Base-by-base conservation (phyloP, 129 eudicot species). In the Flaveria bidentis region DNA sequence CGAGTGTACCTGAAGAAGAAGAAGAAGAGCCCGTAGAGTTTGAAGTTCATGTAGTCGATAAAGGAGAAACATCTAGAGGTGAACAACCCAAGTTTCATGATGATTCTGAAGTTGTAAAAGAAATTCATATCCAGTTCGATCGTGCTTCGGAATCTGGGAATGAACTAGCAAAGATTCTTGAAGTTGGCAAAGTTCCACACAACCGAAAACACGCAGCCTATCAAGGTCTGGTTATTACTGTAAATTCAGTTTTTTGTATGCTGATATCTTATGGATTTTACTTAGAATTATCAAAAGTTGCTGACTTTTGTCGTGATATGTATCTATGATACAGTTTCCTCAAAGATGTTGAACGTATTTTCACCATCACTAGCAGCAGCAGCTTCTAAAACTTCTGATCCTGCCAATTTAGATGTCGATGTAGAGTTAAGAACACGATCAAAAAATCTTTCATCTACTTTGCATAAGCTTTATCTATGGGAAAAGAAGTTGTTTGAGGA, bases 401-500 rank as follows among this genome's bases (percentile, higher is more conserved):
- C 80, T 56, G 86, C 74, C 11, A 47, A 71, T 33, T 25, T 77
- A 78, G 90, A 86, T 14, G 62, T 63, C 45, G 85, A 81, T 66
- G 87, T 76, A 58, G 87, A 85, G 71, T n/a, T 78, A 76, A 85
- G 82, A 55, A 44, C 74, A 69, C 82, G 86, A 78, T 89, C 92
- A 44, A 75, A 76, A 70, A 86, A 79, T 76, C 96, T 91, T 76
- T 95, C 99, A 53, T 88, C 97, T 12, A 89, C 96, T 46, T 81
- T 95, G 77, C 97, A 89, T 67, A 91, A 91, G 77, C 89, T 95
- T 15, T 82, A 86, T 69, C 84, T 95, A 25, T 95, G 99, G 99
- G 99, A 95, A 85, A 95, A 95, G 77, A 95, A 95, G 77, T 79
- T 95, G 75, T 89, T 81, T 63, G 95, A 95, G 70, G 97, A 95